Evolutionary conservation across 108 stramenopile species (phyloP), one percentile per base, ranked within the genome.

Genomic region (Cafeteria roenbergensis): DNA sequence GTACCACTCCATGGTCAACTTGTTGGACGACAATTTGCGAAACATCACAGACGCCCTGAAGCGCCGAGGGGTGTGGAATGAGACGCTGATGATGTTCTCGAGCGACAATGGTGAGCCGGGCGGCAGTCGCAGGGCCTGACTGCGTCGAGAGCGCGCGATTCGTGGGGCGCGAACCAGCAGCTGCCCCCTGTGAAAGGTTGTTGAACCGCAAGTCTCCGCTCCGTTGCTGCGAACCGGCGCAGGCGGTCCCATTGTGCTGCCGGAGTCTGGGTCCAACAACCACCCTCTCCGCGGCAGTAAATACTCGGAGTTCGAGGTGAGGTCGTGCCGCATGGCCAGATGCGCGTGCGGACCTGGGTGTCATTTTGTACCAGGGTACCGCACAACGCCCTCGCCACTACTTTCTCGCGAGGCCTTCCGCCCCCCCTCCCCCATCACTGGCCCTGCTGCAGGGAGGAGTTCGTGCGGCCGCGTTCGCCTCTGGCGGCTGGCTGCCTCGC

Each of bases 271-370:
- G 12, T 60, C 63, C 26, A 26, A 29, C 52, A 71, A 71, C 64
- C 42, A 37, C 14, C 70, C 70, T 1, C 57, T 71, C 21, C 63
- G 64, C 32, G 70, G 70, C 29, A 63, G 70, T 36, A 71, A 71
- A 53, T 9, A 25, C 33, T 30, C 42, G 4, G 33, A 51, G 22
- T 69, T 50, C 50, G 52, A 71, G 64, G 70, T 48, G 42, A 48
- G 42, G 12, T 12, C 6, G 12, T 48, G 12, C 42, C 6, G 42
- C 42, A 48, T 12, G 6, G 12, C 12, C 42, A 48, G 42, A 6
- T 6, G 17, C 17, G 42, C 42, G 42, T 48, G 12, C 17, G 12
- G 42, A 17, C 42, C 6, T 48, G 6, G 17, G 42, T 6, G 6
- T 6, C 17, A 6, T 48, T 48, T 48, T 48, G 42, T 48, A 6